Evolutionary conservation across 139 green algal species (phyloP), one percentile per base, ranked within the genome.

Genomic region (Chlorella vulgaris): DNA sequence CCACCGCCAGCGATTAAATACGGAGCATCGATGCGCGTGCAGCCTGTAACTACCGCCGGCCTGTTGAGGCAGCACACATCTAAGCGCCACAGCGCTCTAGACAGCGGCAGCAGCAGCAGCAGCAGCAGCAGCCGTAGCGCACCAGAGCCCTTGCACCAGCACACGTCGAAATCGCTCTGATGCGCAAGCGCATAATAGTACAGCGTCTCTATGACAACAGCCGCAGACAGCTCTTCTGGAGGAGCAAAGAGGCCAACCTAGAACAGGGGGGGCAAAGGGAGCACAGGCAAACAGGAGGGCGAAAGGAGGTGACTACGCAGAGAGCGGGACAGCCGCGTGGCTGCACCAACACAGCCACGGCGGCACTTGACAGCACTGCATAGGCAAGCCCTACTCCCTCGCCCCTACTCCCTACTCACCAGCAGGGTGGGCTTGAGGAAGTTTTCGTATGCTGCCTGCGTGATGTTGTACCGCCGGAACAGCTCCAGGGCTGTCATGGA

Each of bases 341-440:
- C 21, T 38, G 3, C 19, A 33, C 10, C 26, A 2, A 39, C 26
- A 28, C 61, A 68, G 8, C 61, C 61, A 38, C 24, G 18, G 26
- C 2, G 28, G 26, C 26, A 38, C 26, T 33, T 68, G 3, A 68
- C 61, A 38, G 26, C 61, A 28, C 10, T 15, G 47, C 47, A 58
- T 10, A 24, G 47, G 13, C 10, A 58, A 58, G 10, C 10, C 47
- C 15, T 58, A 15, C 13, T 58, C 47, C 47, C 47, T 15, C 13
- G 47, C 47, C 47, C 10, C 47, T 24, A 58, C 47, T 15, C 47
- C 47, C 47, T 15, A 58, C 70, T 43, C 62, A 82, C 94, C 53
- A 95, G 89, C 74, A 98, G 87, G 8, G 91, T 91, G 22, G 94
- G 94, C 50, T 92, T 89, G 50, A 97, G 83, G 75, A 96, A 96